A percentile compares a stretch with the other conserved stretches of the same genome.
phyloP scores from a whole-genome alignment of 441 rosid species.

The Jatropha multifida region DNA sequence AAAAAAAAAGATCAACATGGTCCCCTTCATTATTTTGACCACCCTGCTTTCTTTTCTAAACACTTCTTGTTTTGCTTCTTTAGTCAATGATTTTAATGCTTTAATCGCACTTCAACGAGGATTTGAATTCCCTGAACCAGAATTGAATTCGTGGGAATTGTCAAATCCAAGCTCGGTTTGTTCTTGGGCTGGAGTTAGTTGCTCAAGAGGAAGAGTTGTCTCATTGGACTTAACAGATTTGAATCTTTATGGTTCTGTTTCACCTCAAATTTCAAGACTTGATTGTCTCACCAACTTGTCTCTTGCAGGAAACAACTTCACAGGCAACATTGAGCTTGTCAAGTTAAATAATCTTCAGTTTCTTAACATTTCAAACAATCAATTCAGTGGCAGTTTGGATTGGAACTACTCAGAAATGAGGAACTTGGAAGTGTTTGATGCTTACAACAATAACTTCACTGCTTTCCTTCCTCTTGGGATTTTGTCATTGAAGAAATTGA shows the following conservation, averaged over 20 bases:
- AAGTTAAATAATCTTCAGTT: constrained; percentile 56
- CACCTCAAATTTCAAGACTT: constrained; percentile 51
- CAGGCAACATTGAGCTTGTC: constrained; percentile 59
- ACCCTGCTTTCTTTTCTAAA: constrained; percentile 38
- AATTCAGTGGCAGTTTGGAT: constrained; percentile 64
- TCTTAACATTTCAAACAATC: constrained; percentile 79
- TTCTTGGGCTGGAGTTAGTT: constrained; percentile 65
- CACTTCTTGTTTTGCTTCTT: constrained; percentile 35
- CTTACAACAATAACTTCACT: constrained; percentile 84
- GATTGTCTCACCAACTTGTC: constrained; percentile 57
- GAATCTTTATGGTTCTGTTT: constrained; percentile 63
- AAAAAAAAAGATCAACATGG: constrained; percentile 34
- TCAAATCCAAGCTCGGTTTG: constrained; percentile 54
- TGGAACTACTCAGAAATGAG: constrained; percentile 44
- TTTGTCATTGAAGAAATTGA: constrained; percentile 53
- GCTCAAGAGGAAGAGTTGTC: constrained; percentile 57
- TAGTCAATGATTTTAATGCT: constrained; percentile 47
- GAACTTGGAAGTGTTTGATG: constrained; percentile 75
- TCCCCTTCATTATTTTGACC: constrained; percentile 47
- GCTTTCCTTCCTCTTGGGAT: constrained; percentile 66
- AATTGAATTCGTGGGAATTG: constrained; percentile 52
- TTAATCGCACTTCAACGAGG: constrained; percentile 48
- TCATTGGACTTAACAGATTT: constrained; percentile 63
- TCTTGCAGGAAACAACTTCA: constrained; percentile 60
- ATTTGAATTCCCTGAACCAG: constrained; percentile 48